Evolutionary conservation across 2,329 filamentous ascomycete genomes (phyloP).

Genomic region (Pyrenophora seminiperda): DNA sequence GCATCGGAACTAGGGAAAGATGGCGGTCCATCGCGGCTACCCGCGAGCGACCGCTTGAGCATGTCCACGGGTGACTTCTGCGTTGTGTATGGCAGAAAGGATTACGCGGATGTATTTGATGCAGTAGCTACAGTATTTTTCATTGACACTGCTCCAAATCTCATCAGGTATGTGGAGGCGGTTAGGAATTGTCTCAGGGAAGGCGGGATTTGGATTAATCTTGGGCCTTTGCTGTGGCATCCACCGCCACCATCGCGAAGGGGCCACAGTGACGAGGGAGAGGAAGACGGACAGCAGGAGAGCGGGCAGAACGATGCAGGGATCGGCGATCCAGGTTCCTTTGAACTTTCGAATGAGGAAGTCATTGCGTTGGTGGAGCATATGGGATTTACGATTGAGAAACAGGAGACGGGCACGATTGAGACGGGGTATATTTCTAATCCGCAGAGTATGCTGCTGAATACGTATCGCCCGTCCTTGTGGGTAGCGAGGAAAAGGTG

Average conservation of each 20-base stretch:
- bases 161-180: slow-evolving; percentile 86
- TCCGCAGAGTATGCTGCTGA: slow-evolving; percentile 81
- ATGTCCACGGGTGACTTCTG: slow-evolving; percentile 96
- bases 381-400: slow-evolving; percentile 77
- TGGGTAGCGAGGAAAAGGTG: slow-evolving; percentile 80
- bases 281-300: slow-evolving; percentile 20
- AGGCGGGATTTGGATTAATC: slow-evolving; percentile 83
- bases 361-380: slow-evolving; percentile 74
- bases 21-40: slow-evolving; percentile 16
- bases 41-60: slow-evolving; percentile 71
- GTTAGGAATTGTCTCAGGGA: slow-evolving; percentile 76
- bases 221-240: slow-evolving; percentile 93
- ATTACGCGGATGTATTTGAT: slow-evolving; percentile 69
- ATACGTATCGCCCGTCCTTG: slow-evolving; percentile 76
- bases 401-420: slow-evolving; percentile 60
- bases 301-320: slow-evolving; percentile 52
- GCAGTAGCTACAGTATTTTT: slow-evolving; percentile 93
- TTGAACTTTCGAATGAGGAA: slow-evolving; percentile 90
- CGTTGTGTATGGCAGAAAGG: slow-evolving; percentile 73
- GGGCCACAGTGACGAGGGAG: background rate
- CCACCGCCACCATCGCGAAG: slow-evolving; percentile 76
- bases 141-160: slow-evolving; percentile 92
- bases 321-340: slow-evolving; percentile 85
- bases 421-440: slow-evolving; percentile 88
- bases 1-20: slow-evolving; percentile 41